These are phyloP conservation scores for Mycena belliarum DNA, from an alignment of 768 basidiomycete genomes.

Conservation along the genomic window DNA sequence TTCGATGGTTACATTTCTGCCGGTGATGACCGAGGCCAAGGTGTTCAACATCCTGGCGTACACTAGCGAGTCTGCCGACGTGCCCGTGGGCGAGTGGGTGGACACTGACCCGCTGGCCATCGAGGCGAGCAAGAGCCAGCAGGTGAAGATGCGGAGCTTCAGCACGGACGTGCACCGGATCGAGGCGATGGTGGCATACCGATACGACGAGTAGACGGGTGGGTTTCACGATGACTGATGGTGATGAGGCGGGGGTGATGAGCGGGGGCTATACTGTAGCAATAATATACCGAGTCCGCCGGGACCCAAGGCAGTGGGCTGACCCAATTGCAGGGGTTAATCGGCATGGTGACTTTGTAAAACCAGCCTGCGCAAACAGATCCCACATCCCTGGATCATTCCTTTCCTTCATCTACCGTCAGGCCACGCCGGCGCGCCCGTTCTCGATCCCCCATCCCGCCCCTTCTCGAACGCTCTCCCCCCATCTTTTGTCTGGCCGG, in stretches of 20 bases:
- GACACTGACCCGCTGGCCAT: constrained; percentile 93
- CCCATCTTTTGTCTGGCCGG: constrained; percentile 49
- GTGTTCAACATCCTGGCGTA: constrained; percentile 99
- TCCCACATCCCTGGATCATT: constrained; percentile 18
- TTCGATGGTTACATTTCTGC: constrained; percentile 93
- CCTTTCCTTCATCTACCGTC: constrained; percentile 14
- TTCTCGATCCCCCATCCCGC: background rate
- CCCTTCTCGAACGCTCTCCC: constrained; percentile 24
- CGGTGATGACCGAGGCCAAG: constrained; percentile 90
- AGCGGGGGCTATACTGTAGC: no score
- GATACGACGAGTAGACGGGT: constrained; percentile 71
- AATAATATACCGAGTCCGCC: background rate
- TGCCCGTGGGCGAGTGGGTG: constrained; percentile 93
- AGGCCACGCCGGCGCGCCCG: constrained; percentile 19
- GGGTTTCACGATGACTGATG: constrained; percentile 14
- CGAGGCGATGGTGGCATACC: constrained; percentile 97
- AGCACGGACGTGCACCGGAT: constrained; percentile 98
- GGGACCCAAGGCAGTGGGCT: constrained; percentile 7
- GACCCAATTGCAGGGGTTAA: constrained; percentile 1
- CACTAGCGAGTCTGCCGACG: constrained; percentile 87
- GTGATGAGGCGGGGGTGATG: no score
- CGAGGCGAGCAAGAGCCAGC: constrained; percentile 90
- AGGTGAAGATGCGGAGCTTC: constrained; percentile 93
- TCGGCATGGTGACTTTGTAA: constrained; percentile 33
- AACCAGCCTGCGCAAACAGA: constrained; percentile 10